phyloP scores from a whole-genome alignment of 1,139 yeast genomes.

The Candida sp. region DNA sequence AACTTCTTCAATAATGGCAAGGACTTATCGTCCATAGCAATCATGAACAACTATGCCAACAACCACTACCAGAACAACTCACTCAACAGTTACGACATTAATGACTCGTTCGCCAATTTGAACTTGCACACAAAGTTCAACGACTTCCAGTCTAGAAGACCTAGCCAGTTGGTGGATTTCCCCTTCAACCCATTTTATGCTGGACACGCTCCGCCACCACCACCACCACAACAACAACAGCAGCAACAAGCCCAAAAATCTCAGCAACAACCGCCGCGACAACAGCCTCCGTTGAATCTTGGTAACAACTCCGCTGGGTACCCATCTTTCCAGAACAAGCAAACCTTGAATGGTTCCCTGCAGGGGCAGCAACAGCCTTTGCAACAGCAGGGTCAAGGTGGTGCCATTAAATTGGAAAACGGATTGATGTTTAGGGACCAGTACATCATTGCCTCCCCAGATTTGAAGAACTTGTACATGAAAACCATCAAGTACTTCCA shows the following conservation, averaged over 20 bases:
- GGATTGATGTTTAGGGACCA: slow-evolving; percentile 57
- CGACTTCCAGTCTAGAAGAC: slow-evolving; percentile 50
- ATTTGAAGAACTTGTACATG: slow-evolving; percentile 44
- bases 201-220: slow-evolving; percentile 6
- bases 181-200: slow-evolving; percentile 14
- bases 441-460: slow-evolving; percentile 57
- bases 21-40: slow-evolving; percentile 22
- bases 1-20: slow-evolving; percentile 12
- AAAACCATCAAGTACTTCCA: slow-evolving; percentile 56
- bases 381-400: slow-evolving; percentile 10
- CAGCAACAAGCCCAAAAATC: slow-evolving; percentile 8
- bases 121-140: slow-evolving; percentile 39
- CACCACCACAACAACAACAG: slow-evolving; percentile 8
- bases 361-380: slow-evolving; percentile 10
- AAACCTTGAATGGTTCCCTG: neutral
- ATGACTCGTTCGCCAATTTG: slow-evolving; percentile 39
- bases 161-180: slow-evolving; percentile 47
- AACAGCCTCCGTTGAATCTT: slow-evolving; percentile 6
- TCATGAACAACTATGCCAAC: slow-evolving; percentile 24
- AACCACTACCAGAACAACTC: slow-evolving; percentile 15
- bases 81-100: slow-evolving; percentile 27
- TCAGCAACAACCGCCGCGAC: slow-evolving; percentile 7
- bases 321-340: slow-evolving; percentile 3
- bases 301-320: slow-evolving; percentile 2
- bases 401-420: slow-evolving; percentile 50